These are phyloP conservation scores for Ganoderma sp. DNA, from an alignment of 1,284 basidiomycete genomes.

Conservation along the genomic window DNA sequence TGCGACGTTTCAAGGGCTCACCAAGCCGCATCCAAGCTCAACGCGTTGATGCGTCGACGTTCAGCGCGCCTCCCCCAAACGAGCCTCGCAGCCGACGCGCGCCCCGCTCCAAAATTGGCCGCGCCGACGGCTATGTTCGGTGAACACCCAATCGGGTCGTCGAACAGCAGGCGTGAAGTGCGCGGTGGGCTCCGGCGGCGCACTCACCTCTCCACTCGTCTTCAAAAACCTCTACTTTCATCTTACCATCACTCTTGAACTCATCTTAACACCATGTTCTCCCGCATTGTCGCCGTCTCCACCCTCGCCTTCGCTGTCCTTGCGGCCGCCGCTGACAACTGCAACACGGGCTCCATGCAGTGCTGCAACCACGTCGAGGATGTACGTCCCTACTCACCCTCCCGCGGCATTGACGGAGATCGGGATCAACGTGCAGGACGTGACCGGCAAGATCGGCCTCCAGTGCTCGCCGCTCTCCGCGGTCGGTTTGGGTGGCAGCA, in stretches of 20 bases:
- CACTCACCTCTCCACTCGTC: neutral
- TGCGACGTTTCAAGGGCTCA: neutral
- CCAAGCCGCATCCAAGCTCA: neutral
- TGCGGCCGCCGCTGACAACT: slow-evolving; percentile 24
- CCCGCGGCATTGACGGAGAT: slow-evolving; percentile 12
- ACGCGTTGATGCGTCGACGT: neutral
- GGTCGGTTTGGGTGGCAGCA: slow-evolving; percentile 25
- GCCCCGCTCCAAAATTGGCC: neutral
- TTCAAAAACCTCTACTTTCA: neutral
- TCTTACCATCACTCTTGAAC: neutral
- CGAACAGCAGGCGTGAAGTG: neutral
- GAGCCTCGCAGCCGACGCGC: neutral
- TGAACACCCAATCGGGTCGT: neutral
- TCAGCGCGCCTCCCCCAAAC: neutral
- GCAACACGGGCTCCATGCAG: slow-evolving; percentile 31
- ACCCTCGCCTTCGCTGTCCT: slow-evolving; percentile 19
- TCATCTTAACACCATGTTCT: slow-evolving; percentile 17
- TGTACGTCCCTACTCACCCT: slow-evolving; percentile 25
- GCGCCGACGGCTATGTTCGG: neutral
- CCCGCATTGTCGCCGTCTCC: slow-evolving; percentile 19
- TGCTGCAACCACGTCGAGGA: slow-evolving; percentile 31
- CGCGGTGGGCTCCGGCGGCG: neutral
- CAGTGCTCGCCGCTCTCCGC: slow-evolving; percentile 27
- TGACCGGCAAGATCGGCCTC: slow-evolving; percentile 22
- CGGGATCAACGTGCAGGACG: slow-evolving; percentile 23